phyloP scores from a whole-genome alignment of 192 early-diverging fungal genomes.

The Podila horticola region DNA sequence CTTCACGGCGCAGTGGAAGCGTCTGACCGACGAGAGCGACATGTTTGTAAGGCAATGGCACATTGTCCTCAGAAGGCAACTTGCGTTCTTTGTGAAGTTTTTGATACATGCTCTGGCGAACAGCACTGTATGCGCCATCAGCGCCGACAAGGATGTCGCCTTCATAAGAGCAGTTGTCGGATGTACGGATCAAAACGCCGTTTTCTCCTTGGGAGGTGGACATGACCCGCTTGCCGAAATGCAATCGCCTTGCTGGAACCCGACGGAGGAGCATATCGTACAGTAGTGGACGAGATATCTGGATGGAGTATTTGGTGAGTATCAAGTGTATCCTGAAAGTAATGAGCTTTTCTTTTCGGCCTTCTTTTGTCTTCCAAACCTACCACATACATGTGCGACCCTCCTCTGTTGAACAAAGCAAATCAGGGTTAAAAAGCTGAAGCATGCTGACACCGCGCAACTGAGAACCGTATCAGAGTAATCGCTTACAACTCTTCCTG shows the following conservation, averaged over 20 bases:
- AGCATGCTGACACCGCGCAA: no score
- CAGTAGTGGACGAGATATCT: not conserved
- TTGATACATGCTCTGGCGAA: not conserved
- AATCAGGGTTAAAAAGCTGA: no score
- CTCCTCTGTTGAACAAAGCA: not conserved
- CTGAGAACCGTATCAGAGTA: no score
- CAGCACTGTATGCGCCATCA: conserved; percentile 8
- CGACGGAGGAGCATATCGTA: not conserved
- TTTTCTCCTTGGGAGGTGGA: not conserved
- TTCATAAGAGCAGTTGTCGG: not conserved
- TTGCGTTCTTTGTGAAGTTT: not conserved
- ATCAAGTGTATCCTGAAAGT: no score
- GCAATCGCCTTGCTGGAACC: not conserved
- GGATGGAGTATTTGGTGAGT: no score
- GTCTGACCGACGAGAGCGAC: conserved; percentile 3
- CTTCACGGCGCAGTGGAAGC: not conserved
- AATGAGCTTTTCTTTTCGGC: no score
- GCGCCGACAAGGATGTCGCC: not conserved
- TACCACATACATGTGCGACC: conserved; percentile 2
- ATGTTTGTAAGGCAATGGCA: not conserved
- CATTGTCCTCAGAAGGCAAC: not conserved
- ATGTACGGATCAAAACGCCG: not conserved
- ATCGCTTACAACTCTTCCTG: not conserved
- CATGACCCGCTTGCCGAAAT: not conserved
- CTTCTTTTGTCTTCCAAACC: no score